Percentiles rank a stretch among this genome's conserved stretches.
These are phyloP conservation scores for Biscogniauxia sp. DNA, from an alignment of 2,329 filamentous ascomycete genomes.

Conservation along the genomic window DNA sequence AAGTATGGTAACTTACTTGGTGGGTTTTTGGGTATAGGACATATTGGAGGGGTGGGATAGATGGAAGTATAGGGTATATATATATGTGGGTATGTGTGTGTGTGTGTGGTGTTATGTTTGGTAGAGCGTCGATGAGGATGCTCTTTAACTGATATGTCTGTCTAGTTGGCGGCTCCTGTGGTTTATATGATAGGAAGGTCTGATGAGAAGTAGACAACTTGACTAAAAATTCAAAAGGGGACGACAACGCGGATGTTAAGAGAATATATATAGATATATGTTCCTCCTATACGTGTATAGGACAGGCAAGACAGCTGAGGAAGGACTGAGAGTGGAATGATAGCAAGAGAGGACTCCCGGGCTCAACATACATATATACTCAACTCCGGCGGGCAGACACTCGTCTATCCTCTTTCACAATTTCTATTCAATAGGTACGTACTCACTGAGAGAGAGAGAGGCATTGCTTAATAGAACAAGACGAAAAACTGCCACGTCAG, in stretches of 20 bases:
- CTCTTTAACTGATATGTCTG: too few relatives aligned
- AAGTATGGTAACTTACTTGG: background rate
- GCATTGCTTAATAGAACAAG: background rate
- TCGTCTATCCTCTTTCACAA: background rate
- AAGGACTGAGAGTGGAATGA: background rate
- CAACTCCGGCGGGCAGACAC: background rate
- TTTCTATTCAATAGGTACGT: background rate
- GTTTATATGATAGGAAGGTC: background rate
- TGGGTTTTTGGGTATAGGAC: background rate
- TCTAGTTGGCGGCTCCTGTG: too few relatives aligned
- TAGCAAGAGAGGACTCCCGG: background rate
- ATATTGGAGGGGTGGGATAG: background rate
- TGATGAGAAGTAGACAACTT: background rate
- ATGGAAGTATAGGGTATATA: background rate
- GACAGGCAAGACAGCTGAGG: background rate
- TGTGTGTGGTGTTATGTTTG: background rate
- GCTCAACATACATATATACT: background rate
- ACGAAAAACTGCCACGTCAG: background rate
- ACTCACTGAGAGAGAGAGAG: background rate
- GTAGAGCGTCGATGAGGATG: too few relatives aligned
- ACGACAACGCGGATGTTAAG: background rate
- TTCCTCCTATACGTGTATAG: background rate
- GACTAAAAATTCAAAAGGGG: background rate
- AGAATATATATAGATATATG: background rate
- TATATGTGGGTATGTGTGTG: background rate